Base-by-base conservation (phyloP, 1,284 basidiomycete species). In the Cystobasidium pallidum region DNA sequence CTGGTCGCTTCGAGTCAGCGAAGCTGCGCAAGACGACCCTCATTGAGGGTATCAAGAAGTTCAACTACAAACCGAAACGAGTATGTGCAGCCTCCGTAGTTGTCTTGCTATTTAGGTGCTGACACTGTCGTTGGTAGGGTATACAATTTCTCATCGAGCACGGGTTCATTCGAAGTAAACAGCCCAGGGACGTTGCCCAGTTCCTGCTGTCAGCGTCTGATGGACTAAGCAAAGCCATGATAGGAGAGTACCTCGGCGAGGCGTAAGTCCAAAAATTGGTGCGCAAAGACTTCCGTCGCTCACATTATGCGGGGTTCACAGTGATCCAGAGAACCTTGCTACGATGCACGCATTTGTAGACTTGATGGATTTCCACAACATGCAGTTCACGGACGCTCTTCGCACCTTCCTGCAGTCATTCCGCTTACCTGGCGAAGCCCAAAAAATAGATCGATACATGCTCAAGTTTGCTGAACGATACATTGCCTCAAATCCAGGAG, bases 381-480 rank as follows among this genome's bases (percentile, higher is more conserved):
- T 89, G 75, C 82, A 85, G 17, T 98, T 98, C 80, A 89, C 94
- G 51, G 90, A 94, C 78, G 93, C 94, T 0, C 83, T 98, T 57
- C 87, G 94, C 52, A 80, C 86, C 70, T 96, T 94, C 82, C 83
- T 97, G 41, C 94, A 97, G 81, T 87, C 92, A 0, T 97, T 97
- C 86, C 89, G 94, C 70, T 85, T 98, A 28, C 94, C 94, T 2
- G 94, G 94, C 59, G 94, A 98, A 82, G 84, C 92, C 0, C 94
- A 98, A 81, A 97, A 97, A 83, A 97, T 98, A 77, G 94, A 98
- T 85, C 88, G 94, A n/a, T 97, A 88, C 82, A 94, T 98, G 92
- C 86, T 97, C 72, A 98, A 98, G 81, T 98, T 96, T 79, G 94
- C 94, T 3, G 94, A 96, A 79, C 86, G 93, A 26, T 98, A 93